A percentile compares a stretch with the other conserved stretches of the same genome.
These are phyloP conservation scores for Ogataea nitratoaversa DNA, from an alignment of 805 yeast species.

Conservation along the genomic window DNA sequence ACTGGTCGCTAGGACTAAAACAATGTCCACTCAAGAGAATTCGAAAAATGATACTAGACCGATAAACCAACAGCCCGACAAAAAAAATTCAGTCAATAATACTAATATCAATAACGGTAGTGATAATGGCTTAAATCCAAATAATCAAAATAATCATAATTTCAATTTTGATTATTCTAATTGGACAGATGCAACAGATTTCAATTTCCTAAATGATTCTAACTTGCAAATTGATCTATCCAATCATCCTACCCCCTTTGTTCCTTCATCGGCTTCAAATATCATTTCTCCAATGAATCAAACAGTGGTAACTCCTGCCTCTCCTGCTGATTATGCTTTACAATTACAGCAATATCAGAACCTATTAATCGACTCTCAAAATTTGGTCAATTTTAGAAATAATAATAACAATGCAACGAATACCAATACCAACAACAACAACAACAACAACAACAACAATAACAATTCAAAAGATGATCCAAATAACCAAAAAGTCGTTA, in stretches of 20 bases:
- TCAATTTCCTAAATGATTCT: conserved; percentile 22
- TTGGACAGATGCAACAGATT: conserved; percentile 29
- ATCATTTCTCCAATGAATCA: conserved; percentile 24
- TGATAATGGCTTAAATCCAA: not conserved
- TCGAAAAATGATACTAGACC: not conserved
- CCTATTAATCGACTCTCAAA: conserved; percentile 27
- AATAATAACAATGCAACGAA: not conserved
- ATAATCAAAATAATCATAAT: not conserved
- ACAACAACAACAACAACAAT: not conserved
- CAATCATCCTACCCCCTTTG: conserved; percentile 12
- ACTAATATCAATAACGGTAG: not conserved
- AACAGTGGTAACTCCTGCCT: conserved; percentile 19
- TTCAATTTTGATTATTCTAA: conserved; percentile 25
- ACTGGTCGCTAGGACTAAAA: no score
- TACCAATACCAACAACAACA: not conserved
- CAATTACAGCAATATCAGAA: conserved; percentile 33
- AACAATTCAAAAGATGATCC: not conserved
- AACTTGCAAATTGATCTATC: conserved; percentile 15
- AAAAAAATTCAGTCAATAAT: not conserved
- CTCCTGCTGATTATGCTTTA: conserved; percentile 30
- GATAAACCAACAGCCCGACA: no score
- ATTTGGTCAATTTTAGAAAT: conserved; percentile 15
- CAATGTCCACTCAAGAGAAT: not conserved
- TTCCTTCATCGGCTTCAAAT: conserved; percentile 14
- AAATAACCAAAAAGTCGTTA: not conserved